Evolutionary conservation across 2,329 filamentous ascomycete genomes (phyloP), one percentile per base, ranked within the genome.

Genomic region (Botrytis deweyae): DNA sequence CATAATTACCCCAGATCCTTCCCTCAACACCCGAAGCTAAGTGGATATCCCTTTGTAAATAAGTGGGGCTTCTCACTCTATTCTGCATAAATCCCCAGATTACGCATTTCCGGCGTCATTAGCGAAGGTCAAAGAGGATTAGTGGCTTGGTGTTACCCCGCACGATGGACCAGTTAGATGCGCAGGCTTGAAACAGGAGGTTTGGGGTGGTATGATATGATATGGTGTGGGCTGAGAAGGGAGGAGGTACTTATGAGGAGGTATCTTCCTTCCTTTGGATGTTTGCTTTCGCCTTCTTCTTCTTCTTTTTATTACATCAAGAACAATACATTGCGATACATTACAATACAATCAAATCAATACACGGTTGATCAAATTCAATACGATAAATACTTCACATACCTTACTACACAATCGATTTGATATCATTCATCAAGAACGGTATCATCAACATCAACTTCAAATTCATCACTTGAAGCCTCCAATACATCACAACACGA

Each of bases 1-100:
- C 66, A 68, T 58, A 68, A 42, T 68, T 68, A 68, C 66, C 66
- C 66, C 66, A 68, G 66, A 58, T 40, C 14, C 49, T 38, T 49
- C 40, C 12, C 49, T 18, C n/a, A 40, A 33, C 40, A 10, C 25
- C 49, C 66, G 25, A 58, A 52, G 66, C 49, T 33, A 68, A 68
- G 49, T 58, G 66, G 66, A 42, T 68, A 40, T 9, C 7, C 5
- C 16, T 3, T 2, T 20, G 18, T 44, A 44, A 44, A 44, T 44
- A 44, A 44, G 2, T 10, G 65, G 65, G 25, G 7, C 46, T 16
- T 10, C 5, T 9, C 36, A 52, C 44, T 44, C 18, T 20, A 52
- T 52, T 36, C 44, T 52, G 20, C 33, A 67, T 12, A n/a, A 58
- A 58, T 40, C 65, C 65, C 65, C 65, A 67, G 65, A 52, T 55